Evolutionary conservation across 2,329 filamentous ascomycete species (phyloP).

Genomic region (Bipolaris bicolor): DNA sequence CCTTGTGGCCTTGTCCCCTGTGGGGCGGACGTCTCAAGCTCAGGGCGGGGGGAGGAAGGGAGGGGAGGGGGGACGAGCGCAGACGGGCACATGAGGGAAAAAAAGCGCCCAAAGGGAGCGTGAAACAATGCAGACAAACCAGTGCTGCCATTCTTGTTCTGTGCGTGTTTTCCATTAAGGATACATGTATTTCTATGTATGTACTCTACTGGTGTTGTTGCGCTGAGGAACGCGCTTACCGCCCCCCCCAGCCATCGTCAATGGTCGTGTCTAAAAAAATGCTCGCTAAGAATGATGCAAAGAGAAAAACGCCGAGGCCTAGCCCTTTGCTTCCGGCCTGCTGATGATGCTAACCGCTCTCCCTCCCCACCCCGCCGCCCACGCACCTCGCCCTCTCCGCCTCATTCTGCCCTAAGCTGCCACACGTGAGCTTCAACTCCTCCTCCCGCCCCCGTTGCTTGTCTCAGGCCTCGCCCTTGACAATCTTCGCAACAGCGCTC

Average conservation of each 20-base stretch:
- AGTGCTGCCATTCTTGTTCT: neutral
- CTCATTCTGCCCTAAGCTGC: neutral
- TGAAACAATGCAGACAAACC: neutral
- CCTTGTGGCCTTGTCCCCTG: neutral
- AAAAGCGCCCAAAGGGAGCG: neutral
- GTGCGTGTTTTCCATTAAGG: neutral
- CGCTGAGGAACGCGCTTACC: conserved; percentile 4
- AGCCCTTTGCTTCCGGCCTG: neutral
- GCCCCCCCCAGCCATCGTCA: conserved; percentile 6
- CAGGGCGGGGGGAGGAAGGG: neutral
- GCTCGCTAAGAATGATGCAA: conserved; percentile 9
- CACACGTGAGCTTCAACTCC: neutral
- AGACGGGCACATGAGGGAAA: neutral
- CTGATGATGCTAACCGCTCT: conserved; percentile 8
- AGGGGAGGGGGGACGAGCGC: neutral
- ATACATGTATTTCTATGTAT: neutral
- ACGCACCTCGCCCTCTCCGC: neutral
- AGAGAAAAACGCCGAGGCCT: conserved; percentile 12
- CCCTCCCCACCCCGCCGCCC: neutral
- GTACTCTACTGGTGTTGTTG: neutral
- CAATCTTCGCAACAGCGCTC: conserved; percentile 31
- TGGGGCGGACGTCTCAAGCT: neutral
- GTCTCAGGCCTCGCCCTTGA: conserved; percentile 31
- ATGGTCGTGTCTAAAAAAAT: conserved; percentile 8
- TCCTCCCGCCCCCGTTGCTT: neutral